phyloP scores from a whole-genome alignment of 75 land plant genomes.

The Selaginella moellendorffii region DNA sequence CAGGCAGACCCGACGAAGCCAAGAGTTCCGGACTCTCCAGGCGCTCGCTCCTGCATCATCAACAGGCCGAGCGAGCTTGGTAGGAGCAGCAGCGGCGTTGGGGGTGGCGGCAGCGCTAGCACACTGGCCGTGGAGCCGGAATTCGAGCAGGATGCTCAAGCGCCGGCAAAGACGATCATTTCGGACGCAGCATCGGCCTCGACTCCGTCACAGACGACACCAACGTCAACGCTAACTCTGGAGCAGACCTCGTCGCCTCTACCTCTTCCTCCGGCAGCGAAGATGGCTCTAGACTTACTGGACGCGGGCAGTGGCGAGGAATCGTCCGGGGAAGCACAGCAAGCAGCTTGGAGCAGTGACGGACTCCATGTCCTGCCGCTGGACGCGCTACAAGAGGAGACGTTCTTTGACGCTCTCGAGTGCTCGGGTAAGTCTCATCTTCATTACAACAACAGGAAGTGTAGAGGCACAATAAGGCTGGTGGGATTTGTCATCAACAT shows the following conservation, averaged over 20 bases:
- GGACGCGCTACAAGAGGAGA: background rate
- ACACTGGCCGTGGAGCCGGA: background rate
- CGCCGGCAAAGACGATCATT: background rate
- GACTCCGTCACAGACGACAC: background rate
- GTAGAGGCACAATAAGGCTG: too few species aligned
- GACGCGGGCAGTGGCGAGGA: background rate
- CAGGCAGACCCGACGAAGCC: background rate
- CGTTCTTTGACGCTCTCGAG: background rate
- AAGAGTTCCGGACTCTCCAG: background rate
- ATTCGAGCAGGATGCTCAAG: background rate
- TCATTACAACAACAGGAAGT: too few species aligned
- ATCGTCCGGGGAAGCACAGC: background rate
- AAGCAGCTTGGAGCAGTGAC: background rate
- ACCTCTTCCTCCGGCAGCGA: background rate
- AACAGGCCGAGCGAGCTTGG: background rate
- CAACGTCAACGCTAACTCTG: background rate
- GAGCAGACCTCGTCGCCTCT: background rate
- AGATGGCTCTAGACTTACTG: background rate
- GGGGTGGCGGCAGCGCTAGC: too few species aligned
- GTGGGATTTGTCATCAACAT: too few species aligned
- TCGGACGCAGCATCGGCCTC: too few species aligned
- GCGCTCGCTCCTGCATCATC: background rate
- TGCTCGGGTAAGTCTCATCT: background rate
- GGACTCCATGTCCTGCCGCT: background rate
- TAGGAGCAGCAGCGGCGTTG: background rate